Percentiles rank a stretch among this genome's conserved stretches.
Conservation (phyloP, 31 red algal species). For the Bonnemaisonia californica region DNA sequence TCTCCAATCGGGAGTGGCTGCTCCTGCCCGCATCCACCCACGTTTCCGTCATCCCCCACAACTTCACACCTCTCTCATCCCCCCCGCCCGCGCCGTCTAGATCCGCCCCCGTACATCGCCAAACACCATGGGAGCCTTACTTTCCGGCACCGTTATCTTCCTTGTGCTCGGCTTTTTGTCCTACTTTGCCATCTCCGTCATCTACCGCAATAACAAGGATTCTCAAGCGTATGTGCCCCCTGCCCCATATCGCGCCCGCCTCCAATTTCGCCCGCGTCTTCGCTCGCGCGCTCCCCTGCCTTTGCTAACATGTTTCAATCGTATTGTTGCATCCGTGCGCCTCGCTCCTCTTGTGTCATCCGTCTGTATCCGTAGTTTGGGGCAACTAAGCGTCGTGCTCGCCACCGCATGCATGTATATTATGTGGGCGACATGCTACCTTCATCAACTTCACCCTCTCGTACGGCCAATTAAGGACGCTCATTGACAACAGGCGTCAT, state of each 20-base stretch:
- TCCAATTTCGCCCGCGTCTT: too few relatives aligned
- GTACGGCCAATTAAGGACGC: conserved; percentile 85
- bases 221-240: conserved; percentile 87
- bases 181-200: conserved; percentile 85
- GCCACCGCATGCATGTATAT: conserved; percentile 91
- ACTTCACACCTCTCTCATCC: too few relatives aligned
- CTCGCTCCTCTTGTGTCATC: too few relatives aligned
- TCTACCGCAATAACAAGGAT: conserved; percentile 94
- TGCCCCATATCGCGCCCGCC: background rate
- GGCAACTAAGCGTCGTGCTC: conserved; percentile 87
- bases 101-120: too few relatives aligned
- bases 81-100: too few relatives aligned
- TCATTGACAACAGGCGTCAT: too few relatives aligned
- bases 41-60: too few relatives aligned
- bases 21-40: too few relatives aligned
- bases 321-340: background rate
- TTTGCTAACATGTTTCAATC: too few relatives aligned
- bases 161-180: conserved; percentile 63
- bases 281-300: too few relatives aligned
- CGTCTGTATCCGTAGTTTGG: too few relatives aligned
- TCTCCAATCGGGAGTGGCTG: too few relatives aligned
- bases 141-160: conserved; percentile 82
- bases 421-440: conserved; percentile 98
- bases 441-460: conserved; percentile 95
- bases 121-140: conserved; percentile 81